Evolutionary conservation across 1,284 basidiomycete species (phyloP).

Genomic region (Phylloboletellus chloephorus): DNA sequence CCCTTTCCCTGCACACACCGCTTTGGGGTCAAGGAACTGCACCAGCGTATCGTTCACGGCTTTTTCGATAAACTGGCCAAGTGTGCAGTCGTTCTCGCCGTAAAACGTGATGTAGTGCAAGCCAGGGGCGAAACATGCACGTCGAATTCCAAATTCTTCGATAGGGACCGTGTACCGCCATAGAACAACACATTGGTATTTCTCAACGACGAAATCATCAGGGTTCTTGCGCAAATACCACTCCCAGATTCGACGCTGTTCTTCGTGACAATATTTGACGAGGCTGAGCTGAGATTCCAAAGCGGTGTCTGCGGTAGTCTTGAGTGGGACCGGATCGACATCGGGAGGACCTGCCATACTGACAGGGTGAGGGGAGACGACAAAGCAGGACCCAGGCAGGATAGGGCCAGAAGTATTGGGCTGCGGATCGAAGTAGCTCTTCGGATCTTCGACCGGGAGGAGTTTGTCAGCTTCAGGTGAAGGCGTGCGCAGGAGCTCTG

Average conservation of each 20-base stretch:
- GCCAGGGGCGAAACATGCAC: slow-evolving; percentile 66
- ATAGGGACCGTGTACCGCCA: slow-evolving; percentile 73
- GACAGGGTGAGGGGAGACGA: slow-evolving; percentile 27
- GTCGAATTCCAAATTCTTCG: slow-evolving; percentile 55
- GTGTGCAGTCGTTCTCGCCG: slow-evolving; percentile 85
- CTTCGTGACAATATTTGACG: slow-evolving; percentile 75
- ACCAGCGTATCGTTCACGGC: slow-evolving; percentile 66
- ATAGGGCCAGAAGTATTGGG: slow-evolving; percentile 25
- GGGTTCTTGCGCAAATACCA: slow-evolving; percentile 82
- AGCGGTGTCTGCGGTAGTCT: slow-evolving; percentile 55
- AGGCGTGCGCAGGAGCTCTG: slow-evolving; percentile 45
- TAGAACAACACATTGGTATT: slow-evolving; percentile 85
- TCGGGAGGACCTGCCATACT: slow-evolving; percentile 24
- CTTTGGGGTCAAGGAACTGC: slow-evolving; percentile 65
- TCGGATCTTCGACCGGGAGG: slow-evolving; percentile 26
- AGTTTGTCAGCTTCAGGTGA: slow-evolving; percentile 26
- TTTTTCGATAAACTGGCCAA: slow-evolving; percentile 89
- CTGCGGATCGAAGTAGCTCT: slow-evolving; percentile 42
- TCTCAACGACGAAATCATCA: slow-evolving; percentile 85
- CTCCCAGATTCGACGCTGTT: slow-evolving; percentile 85
- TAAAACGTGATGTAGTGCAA: slow-evolving; percentile 84
- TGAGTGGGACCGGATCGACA: slow-evolving; percentile 43
- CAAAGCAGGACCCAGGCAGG: slow-evolving; percentile 22
- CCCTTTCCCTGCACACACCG: slow-evolving; percentile 74
- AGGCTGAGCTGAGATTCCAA: slow-evolving; percentile 67